Conservation (phyloP, 306 rosid species). For the Betula pendula region DNA sequence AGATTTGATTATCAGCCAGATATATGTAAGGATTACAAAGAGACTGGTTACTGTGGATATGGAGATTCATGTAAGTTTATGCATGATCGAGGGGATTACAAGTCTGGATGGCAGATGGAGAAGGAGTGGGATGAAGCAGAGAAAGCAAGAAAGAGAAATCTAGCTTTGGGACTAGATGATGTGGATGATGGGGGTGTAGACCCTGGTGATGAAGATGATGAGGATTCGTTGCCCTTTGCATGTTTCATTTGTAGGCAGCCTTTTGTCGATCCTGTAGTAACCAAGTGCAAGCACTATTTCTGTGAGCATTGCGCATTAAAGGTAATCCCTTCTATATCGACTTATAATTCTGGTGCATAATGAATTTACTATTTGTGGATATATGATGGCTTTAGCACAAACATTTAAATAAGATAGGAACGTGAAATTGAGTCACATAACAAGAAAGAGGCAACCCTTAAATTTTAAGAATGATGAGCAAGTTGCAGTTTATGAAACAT, state of each 20-base stretch:
- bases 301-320: slow-evolving; percentile 84
- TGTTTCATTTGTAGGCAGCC: slow-evolving; percentile 82
- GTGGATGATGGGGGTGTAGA: slow-evolving; percentile 42
- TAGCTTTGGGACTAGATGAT: slow-evolving; percentile 56
- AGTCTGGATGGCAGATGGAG: slow-evolving; percentile 91
- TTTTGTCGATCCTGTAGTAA: slow-evolving; percentile 77
- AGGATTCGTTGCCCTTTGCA: slow-evolving; percentile 65
- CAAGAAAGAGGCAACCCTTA: background rate
- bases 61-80: slow-evolving; percentile 84
- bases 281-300: slow-evolving; percentile 85
- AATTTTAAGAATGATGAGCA: background rate
- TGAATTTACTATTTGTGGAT: background rate
- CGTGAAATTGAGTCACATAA: background rate
- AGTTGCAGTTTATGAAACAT: background rate
- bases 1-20: slow-evolving; percentile 93
- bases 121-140: slow-evolving; percentile 93
- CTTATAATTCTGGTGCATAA: background rate
- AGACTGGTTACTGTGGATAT: slow-evolving; percentile 83
- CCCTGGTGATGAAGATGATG: slow-evolving; percentile 50
- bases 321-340: slow-evolving; percentile 37
- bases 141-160: slow-evolving; percentile 74
- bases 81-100: slow-evolving; percentile 98
- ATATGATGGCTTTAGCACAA: background rate
- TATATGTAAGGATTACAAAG: slow-evolving; percentile 87
- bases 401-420: background rate